A percentile compares a stretch with the other conserved stretches of the same genome.
Evolutionary conservation across 2,329 filamentous ascomycete genomes (phyloP).

Genomic region (Penicillium sp.): DNA sequence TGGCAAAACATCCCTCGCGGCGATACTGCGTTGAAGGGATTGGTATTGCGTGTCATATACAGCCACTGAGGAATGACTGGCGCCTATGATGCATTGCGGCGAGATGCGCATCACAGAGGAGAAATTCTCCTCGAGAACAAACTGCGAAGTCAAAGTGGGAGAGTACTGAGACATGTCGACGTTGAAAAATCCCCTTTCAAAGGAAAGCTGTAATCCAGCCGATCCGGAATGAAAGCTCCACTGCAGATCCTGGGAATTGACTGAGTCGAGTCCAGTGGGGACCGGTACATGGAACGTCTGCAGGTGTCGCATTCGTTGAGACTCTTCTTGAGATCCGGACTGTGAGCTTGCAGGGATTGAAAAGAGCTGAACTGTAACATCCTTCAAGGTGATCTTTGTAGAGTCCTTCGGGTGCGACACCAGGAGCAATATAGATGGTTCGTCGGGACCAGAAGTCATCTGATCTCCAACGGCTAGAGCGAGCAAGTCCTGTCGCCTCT

Average conservation of each 20-base stretch:
- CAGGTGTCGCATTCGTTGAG: constrained; percentile 38
- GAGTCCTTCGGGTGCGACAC: constrained; percentile 39
- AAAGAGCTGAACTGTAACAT: constrained; percentile 42
- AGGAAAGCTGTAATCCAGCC: constrained; percentile 41
- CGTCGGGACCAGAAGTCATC: constrained; percentile 25
- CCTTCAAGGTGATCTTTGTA: constrained; percentile 29
- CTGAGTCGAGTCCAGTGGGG: constrained; percentile 25
- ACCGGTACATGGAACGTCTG: constrained; percentile 37
- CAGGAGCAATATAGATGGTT: constrained; percentile 39
- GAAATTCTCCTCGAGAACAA: constrained; percentile 40
- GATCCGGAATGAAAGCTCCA: constrained; percentile 44
- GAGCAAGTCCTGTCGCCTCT: constrained; percentile 40
- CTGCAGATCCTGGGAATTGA: constrained; percentile 28
- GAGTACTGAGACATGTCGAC: constrained; percentile 46
- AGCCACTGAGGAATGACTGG: constrained; percentile 42
- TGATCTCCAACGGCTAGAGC: constrained; percentile 37
- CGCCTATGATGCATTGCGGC: constrained; percentile 42
- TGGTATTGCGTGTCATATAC: constrained; percentile 49
- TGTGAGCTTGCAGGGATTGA: constrained; percentile 33
- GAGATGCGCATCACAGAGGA: constrained; percentile 46
- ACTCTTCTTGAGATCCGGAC: constrained; percentile 25
- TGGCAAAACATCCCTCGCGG: constrained; percentile 32
- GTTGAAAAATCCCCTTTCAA: constrained; percentile 40
- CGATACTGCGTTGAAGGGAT: constrained; percentile 45
- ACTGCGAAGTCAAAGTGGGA: constrained; percentile 38